Base-by-base conservation (phyloP, 306 rosid species). In the Ormosia semicastrata region DNA sequence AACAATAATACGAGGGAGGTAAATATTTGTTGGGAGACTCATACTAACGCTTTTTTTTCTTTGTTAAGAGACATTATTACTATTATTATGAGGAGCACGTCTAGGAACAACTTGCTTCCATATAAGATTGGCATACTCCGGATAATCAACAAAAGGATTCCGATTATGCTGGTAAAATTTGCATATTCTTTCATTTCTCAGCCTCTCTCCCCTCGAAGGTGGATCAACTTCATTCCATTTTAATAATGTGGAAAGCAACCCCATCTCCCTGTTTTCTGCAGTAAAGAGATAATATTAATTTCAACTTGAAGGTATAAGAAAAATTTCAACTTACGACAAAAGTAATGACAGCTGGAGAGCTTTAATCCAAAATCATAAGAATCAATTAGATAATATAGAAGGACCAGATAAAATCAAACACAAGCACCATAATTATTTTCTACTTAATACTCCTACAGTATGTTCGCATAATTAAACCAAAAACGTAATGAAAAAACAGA, bases 181-280 rank as follows among this genome's bases (percentile, higher is more conserved):
- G 92, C 94, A 92, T 67, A 89, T 86, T 84, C 97, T 90, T 39
- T 90, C 94, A 86, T 90, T 89, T 83, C 97, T 87, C 79, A 90
- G 54, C 78, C 85, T 89, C 87, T 92, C 94, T 34, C 87, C 93
- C 86, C 92, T 90, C 4, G 97, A 92, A 70, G 97, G 92, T n/a
- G 97, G 94, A 82, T 92, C 94, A 7, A 68, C 66, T 67, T 80
- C 89, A 54, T 90, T 92, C 97, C 97, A 92, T 82, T 81, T 84
- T 64, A 90, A 85, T 76, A 92, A 86, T 10, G 90, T 87, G 8
- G 97, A 87, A 79, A 92, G 88, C 71, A 92, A 79, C 43, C 94
- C 93, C 94, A 92, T 92, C 85, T 92, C 97, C 68, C 84, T 88
- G 5, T 82, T 86, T 33, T 72, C 92, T 89, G 85, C 85, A 24